Evolutionary conservation across 192 early-diverging fungal species (phyloP), one percentile per base, ranked within the genome.

Genomic region (Ambispora gerdemannii): DNA sequence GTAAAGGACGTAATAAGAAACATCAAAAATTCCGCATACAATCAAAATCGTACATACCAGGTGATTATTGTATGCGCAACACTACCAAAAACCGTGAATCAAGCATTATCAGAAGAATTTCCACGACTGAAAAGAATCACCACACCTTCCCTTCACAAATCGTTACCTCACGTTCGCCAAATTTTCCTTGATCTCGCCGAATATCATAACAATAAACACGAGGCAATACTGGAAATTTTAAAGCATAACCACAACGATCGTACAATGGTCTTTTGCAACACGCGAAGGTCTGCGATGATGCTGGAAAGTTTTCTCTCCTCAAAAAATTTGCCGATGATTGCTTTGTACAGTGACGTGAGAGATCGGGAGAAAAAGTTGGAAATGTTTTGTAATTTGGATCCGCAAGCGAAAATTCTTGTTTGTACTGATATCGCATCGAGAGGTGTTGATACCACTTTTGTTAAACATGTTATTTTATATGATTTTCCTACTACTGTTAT

Each of bases 361-460:
- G 75, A 72, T 43, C 55, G 85, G 11, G 75, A 77, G 19, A 78
- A 80, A 67, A 72, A 77, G 8, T 30, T 87, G 34, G 50, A 65
- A 8, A 51, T 71, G 53, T 87, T 87, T 64, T 63, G 72, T 10
- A 67, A 75, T 47, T 67, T 73, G 19, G 55, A 56, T 3, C 36
- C 27, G 38, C 67, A 75, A 2, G 74, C 77, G 3, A 81, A 88
- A 70, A 83, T 97, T 19, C 67, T 93, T 67, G 90, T 95, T 35
- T 91, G 92, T 63, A 98, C 95, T 0, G 95, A 98, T 73, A 85
- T 95, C 68, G 93, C 90, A 1, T 93, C 92, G 4, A 83, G 95
- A 32, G 95, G 95, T 0, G 77, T 98, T 31, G 95, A 98, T 65
- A 95, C 93, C 20, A 89, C 87, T 27, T 86, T 87, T 58, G 93